Evolutionary conservation across 805 yeast genomes (phyloP).

Genomic region (Saccharomyces kudriavzevii): DNA sequence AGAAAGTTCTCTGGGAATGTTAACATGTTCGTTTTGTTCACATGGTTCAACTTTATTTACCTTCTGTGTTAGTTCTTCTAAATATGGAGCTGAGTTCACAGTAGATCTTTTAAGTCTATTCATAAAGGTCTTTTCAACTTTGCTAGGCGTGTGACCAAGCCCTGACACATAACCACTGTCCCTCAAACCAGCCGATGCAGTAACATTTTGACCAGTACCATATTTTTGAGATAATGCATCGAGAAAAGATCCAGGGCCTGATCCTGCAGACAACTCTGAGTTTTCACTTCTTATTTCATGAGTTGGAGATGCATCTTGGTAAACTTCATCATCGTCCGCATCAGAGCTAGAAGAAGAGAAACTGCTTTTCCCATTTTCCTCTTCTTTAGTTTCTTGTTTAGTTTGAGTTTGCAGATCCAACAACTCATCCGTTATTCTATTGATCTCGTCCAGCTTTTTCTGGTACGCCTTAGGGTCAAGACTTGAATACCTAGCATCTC

Average conservation of each 20-base stretch:
- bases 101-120: slow-evolving; percentile 25
- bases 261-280: slow-evolving; percentile 7
- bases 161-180: neutral
- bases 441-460: slow-evolving; percentile 19
- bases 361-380: neutral
- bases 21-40: neutral
- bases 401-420: slow-evolving; percentile 8
- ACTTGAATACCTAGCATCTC: slow-evolving; percentile 6
- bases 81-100: slow-evolving; percentile 15
- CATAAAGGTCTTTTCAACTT: slow-evolving; percentile 20
- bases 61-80: slow-evolving; percentile 21
- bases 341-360: slow-evolving; percentile 7
- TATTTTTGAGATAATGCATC: slow-evolving; percentile 29
- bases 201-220: slow-evolving; percentile 21
- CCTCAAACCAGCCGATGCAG: slow-evolving; percentile 2
- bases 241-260: slow-evolving; percentile 24
- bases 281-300: slow-evolving; percentile 4
- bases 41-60: slow-evolving; percentile 4
- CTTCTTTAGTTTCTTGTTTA: slow-evolving; percentile 1
- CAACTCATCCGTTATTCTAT: slow-evolving; percentile 19
- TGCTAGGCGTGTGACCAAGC: neutral
- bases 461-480: slow-evolving; percentile 22
- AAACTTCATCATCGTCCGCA: slow-evolving; percentile 6
- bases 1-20: neutral
- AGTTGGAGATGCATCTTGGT: slow-evolving; percentile 1